Percentiles rank a stretch among this genome's conserved stretches.
These are phyloP conservation scores for Gremmenia infestans DNA, from an alignment of 2,329 filamentous ascomycete species.

Conservation along the genomic window DNA sequence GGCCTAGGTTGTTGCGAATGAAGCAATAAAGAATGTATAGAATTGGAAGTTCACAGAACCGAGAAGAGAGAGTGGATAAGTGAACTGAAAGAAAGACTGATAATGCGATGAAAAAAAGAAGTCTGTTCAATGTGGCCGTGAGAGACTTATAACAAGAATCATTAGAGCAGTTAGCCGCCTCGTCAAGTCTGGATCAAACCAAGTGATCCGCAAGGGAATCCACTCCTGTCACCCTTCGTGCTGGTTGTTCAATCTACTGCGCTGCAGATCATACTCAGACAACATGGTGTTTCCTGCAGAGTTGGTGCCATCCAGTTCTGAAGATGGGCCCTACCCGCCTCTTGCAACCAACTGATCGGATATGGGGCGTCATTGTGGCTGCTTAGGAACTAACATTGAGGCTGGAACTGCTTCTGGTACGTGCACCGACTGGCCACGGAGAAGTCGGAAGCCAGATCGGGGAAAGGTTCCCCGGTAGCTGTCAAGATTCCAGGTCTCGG, in stretches of 20 bases:
- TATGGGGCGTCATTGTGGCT: not conserved
- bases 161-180: not conserved
- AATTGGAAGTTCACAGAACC: slow-evolving; percentile 32
- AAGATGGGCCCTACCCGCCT: not conserved
- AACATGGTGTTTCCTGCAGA: slow-evolving; percentile 18
- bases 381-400: not conserved
- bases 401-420: slow-evolving; percentile 6
- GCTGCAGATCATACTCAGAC: slow-evolving; percentile 22
- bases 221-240: slow-evolving; percentile 16
- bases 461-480: not conserved
- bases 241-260: slow-evolving; percentile 9
- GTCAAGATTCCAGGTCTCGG: slow-evolving; percentile 9
- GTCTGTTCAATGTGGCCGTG: slow-evolving; percentile 6
- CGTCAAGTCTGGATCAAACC: slow-evolving; percentile 18
- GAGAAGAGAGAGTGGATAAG: slow-evolving; percentile 27
- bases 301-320: slow-evolving; percentile 8
- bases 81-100: slow-evolving; percentile 25
- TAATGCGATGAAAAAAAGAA: slow-evolving; percentile 24
- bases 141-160: slow-evolving; percentile 24
- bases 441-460: not conserved
- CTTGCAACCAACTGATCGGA: not conserved
- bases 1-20: slow-evolving; percentile 23
- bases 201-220: slow-evolving; percentile 6
- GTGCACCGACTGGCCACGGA: slow-evolving; percentile 6
- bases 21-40: slow-evolving; percentile 27